Evolutionary conservation across 1,139 yeast species (phyloP).

Genomic region (Pichiaceae sp.): DNA sequence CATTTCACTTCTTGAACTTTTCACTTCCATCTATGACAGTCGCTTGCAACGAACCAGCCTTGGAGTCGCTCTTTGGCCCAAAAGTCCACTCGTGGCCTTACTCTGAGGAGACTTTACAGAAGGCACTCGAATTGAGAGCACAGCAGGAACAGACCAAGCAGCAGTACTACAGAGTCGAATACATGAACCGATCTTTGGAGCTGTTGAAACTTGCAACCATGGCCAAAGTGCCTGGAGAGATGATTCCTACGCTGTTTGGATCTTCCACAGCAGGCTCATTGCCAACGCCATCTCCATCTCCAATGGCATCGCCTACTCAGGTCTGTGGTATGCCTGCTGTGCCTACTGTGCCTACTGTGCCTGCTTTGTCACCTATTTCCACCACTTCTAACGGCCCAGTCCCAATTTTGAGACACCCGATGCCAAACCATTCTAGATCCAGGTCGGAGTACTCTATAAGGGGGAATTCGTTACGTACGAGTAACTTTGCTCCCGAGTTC

Average conservation of each 20-base stretch:
- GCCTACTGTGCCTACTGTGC: not conserved
- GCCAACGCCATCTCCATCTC: conserved; percentile 2
- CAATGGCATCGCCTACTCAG: conserved; percentile 2
- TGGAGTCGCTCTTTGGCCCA: conserved; percentile 40
- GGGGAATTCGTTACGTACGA: not conserved
- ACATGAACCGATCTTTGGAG: conserved; percentile 50
- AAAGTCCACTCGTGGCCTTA: conserved; percentile 47
- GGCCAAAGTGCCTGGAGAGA: conserved; percentile 56
- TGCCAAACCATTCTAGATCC: not conserved
- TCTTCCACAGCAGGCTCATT: conserved; percentile 1
- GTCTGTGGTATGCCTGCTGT: too few species aligned
- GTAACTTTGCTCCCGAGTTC: conserved; percentile 21
- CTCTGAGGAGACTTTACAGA: conserved; percentile 54
- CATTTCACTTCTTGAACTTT: too few species aligned
- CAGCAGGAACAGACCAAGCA: conserved; percentile 85
- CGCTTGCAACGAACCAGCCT: conserved; percentile 8
- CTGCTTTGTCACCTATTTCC: too few species aligned
- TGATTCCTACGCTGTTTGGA: conserved; percentile 57
- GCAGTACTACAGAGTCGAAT: conserved; percentile 64
- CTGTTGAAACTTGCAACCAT: conserved; percentile 54
- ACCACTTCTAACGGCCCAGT: too few species aligned
- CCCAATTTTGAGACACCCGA: too few species aligned
- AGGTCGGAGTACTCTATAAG: not conserved
- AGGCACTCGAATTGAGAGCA: conserved; percentile 53
- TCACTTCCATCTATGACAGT: too few species aligned